A percentile compares a stretch with the other conserved stretches of the same genome.
Evolutionary conservation across 2,329 filamentous ascomycete species (phyloP).

Genomic region (Sarocladium strictum): DNA sequence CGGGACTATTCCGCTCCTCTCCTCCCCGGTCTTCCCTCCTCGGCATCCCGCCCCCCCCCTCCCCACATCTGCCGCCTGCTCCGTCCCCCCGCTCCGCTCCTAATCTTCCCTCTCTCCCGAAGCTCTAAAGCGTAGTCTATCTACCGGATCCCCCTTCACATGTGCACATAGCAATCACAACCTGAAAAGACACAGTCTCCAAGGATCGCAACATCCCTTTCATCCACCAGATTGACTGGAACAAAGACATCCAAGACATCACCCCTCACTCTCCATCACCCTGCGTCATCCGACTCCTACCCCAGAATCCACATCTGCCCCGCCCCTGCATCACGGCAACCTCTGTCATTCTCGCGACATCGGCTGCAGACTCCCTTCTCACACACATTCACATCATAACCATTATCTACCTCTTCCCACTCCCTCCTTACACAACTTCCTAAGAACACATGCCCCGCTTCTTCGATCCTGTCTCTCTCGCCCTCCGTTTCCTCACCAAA

Average conservation of each 20-base stretch:
- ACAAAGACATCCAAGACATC: no score
- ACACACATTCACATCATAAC: background rate
- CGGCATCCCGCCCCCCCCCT: background rate
- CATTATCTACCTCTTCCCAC: background rate
- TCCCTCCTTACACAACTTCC: constrained; percentile 4
- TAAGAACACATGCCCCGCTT: background rate
- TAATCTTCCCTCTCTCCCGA: background rate
- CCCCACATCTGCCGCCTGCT: background rate
- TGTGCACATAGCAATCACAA: no score
- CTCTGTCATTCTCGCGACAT: background rate
- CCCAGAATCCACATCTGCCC: background rate
- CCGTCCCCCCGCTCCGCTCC: constrained; percentile 4
- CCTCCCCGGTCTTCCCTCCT: background rate
- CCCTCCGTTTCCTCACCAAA: constrained; percentile 10
- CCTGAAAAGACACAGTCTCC: no score
- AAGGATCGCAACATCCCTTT: no score
- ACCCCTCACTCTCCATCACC: no score
- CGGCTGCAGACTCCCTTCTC: background rate
- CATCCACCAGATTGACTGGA: no score
- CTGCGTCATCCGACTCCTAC: no score
- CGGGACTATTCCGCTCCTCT: no score
- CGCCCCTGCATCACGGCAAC: background rate
- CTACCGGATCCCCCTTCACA: background rate
- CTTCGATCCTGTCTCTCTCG: constrained; percentile 9
- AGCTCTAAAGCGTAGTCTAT: background rate